Evolutionary conservation across 805 yeast species (phyloP).

Genomic region (Hanseniaspora lindneri): DNA sequence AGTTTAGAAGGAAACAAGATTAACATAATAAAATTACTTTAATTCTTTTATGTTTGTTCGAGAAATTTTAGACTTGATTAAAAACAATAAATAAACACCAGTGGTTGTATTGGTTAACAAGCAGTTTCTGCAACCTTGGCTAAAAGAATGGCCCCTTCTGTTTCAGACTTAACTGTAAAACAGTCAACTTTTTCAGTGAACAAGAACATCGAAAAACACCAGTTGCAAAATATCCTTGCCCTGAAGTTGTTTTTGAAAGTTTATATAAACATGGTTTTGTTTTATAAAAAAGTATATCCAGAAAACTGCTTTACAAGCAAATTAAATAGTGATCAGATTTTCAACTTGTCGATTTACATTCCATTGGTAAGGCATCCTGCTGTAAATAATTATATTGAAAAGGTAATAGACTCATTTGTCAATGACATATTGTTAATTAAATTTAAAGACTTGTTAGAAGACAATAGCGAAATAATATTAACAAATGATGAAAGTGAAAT

Average conservation of each 20-base stretch:
- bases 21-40: no score
- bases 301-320: conserved; percentile 25
- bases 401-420: conserved; percentile 21
- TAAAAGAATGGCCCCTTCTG: neutral
- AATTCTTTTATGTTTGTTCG: no score
- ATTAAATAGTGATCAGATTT: conserved; percentile 31
- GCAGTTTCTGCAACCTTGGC: no score
- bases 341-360: conserved; percentile 32
- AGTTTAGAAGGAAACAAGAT: no score
- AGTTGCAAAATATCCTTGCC: conserved; percentile 18
- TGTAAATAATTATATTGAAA: conserved; percentile 32
- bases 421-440: conserved; percentile 4
- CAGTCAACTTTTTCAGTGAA: neutral
- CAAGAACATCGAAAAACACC: conserved; percentile 2
- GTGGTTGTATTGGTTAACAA: neutral
- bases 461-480: conserved; percentile 12
- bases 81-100: neutral
- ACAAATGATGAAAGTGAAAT: no score
- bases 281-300: conserved; percentile 32
- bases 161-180: neutral
- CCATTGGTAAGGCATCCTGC: conserved; percentile 39
- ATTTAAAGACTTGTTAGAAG: conserved; percentile 18
- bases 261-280: conserved; percentile 30
- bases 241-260: conserved; percentile 29
- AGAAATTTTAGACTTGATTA: no score